Percentiles rank a stretch among this genome's conserved stretches.
Conservation (phyloP, 345 rosid genomes). For the Melastoma malabathricum region DNA sequence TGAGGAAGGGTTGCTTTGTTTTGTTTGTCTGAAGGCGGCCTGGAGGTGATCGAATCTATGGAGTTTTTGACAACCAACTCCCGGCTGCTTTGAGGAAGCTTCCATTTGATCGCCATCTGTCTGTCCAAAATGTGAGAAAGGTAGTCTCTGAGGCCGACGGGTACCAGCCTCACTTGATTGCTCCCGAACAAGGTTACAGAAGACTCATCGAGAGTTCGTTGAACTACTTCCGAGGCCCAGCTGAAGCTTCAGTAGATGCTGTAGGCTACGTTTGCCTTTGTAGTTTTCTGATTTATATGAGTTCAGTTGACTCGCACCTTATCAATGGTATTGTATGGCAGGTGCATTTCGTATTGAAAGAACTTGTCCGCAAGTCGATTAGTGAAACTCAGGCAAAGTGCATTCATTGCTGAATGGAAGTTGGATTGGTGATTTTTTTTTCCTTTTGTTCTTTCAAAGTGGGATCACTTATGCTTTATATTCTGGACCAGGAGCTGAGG, state of each 20-base stretch:
- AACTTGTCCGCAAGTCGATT: constrained; percentile 66
- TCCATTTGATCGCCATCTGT: constrained; percentile 79
- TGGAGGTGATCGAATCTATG: constrained; percentile 79
- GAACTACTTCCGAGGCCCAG: constrained; percentile 69
- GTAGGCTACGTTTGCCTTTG: constrained; percentile 24
- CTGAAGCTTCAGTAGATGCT: constrained; percentile 84
- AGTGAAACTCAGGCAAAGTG: constrained; percentile 56
- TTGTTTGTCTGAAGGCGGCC: constrained; percentile 37
- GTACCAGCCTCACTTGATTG: constrained; percentile 78
- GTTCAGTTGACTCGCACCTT: not conserved
- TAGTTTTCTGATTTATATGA: not conserved
- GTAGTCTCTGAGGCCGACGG: constrained; percentile 83
- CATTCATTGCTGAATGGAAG: not conserved
- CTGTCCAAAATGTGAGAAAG: constrained; percentile 60
- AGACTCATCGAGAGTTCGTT: constrained; percentile 58
- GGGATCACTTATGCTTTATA: constrained; percentile 1
- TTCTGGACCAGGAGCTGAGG: constrained; percentile 44
- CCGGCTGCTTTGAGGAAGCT: constrained; percentile 84
- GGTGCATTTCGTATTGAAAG: constrained; percentile 75
- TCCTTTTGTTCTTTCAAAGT: not conserved
- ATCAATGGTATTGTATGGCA: constrained; percentile 10
- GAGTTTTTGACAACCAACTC: constrained; percentile 75
- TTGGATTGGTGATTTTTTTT: not conserved
- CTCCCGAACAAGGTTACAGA: constrained; percentile 81
- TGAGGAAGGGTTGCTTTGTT: constrained; percentile 1